phyloP scores from a whole-genome alignment of 176 grass and related monocot species.

The Juncus effusus region DNA sequence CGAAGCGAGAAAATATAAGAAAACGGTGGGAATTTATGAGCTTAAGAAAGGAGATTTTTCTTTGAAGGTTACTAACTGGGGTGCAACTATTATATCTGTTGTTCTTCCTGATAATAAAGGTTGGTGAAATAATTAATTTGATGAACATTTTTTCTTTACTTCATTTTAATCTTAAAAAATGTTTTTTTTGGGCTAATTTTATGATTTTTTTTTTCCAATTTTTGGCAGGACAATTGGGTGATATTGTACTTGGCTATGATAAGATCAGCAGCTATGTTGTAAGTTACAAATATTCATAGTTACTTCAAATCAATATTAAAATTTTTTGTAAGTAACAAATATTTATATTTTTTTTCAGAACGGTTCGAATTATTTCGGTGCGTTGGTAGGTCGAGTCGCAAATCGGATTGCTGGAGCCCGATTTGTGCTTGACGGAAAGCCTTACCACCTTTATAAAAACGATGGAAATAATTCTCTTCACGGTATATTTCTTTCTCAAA shows the following conservation, averaged over 20 bases:
- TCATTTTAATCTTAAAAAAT: neutral
- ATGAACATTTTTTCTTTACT: neutral
- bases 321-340: neutral
- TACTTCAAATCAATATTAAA: neutral
- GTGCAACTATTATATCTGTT: constrained; percentile 42
- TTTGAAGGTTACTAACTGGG: constrained; percentile 44
- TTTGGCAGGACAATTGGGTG: constrained; percentile 57
- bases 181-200: neutral
- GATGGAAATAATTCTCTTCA: constrained; percentile 74
- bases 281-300: constrained; percentile 16
- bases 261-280: constrained; percentile 60
- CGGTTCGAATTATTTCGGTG: constrained; percentile 77
- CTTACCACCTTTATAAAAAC: constrained; percentile 54
- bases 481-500: constrained; percentile 27
- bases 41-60: constrained; percentile 41
- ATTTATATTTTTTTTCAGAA: constrained; percentile 27
- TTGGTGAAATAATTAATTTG: neutral
- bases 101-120: constrained; percentile 69
- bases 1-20: neutral
- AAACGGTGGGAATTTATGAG: constrained; percentile 43
- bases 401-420: constrained; percentile 70
- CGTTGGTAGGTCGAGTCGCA: constrained; percentile 72
- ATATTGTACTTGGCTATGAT: constrained; percentile 80
- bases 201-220: neutral
- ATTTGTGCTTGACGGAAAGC: constrained; percentile 40